Evolutionary conservation across 2,329 filamentous ascomycete species (phyloP), one percentile per base, ranked within the genome.

Genomic region (Neofusicoccum kwambonambiense): DNA sequence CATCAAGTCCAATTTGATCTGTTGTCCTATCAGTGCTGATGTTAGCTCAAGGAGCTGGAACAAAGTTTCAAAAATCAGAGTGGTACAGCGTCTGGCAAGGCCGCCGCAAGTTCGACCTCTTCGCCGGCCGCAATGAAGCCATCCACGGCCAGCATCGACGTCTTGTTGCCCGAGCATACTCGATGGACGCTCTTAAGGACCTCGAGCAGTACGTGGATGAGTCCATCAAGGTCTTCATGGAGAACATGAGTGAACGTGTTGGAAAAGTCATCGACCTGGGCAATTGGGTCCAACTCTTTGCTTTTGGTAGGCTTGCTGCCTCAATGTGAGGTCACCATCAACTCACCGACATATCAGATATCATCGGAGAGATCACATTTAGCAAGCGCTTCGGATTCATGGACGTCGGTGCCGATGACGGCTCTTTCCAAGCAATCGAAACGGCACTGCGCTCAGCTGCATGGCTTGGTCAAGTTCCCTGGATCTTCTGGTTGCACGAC

Each of bases 51-150:
- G 71, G 71, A n/a, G 74, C 79, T 4, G 79, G 79, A 1, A 75
- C 76, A 27, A 76, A 75, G 4, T 82, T 79, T 56, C 66, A 73
- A 3, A 82, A 83, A 66, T 75, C 72, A 1, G 66, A 72, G 3
- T 81, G 76, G 74, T 82, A 83, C 65, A 67, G 64, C 17, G 75
- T 75, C 37, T 78, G 70, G 73, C 77, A 79, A 69, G 77, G 74
- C 15, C 72, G 74, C 42, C 72, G 76, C 7, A 75, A 75, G 61
- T 75, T 77, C 49, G 75, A 79, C 58, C 71, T 81, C 3, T 81
- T 80, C 66, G 71, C 74, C 11, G 78, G 79, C 54, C 68, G 73
- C 7, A 69, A 78, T 50, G 76, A 78, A 63, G 67, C 66, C 35
- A 67, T 78, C 15, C 80, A 81, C 69, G 69, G 70, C 13, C 69